Evolutionary conservation across 2,329 filamentous ascomycete genomes (phyloP), one percentile per base, ranked within the genome.

Genomic region (Colletotrichum sansevieriae): DNA sequence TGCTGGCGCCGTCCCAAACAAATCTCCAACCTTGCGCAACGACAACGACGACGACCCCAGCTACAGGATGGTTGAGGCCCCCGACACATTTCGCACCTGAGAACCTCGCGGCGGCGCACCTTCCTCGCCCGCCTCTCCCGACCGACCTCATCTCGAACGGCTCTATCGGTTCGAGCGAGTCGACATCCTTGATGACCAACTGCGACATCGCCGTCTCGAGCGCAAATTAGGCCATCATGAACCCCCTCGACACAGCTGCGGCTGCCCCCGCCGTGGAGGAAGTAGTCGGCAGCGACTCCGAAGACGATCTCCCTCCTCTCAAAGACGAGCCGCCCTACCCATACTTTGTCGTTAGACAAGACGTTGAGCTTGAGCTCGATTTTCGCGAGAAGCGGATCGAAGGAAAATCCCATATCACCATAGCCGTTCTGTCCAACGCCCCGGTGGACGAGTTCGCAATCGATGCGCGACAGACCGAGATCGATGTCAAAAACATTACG

Each of bases 281-380:
- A 33, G 58, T 68, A 11, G 54, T 58, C 51, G 43, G 43, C 63
- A 70, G 67, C 52, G 67, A 71, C 41, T 68, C 75, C 35, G 74
- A 77, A 20, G 78, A 79, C 59, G 76, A 75, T 51, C 65, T 79
- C 6, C 74, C 75, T 10, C 77, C 78, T 6, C 72, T 78, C 37
- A 72, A 79, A 57, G 81, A 83, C 68, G 68, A 71, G 9, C 76
- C 78, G 4, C 73, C 82, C 3, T 78, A 80, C 15, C 79, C 82
- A 29, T 83, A 81, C 64, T 83, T 86, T 46, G 82, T 98, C 66
- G 86, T 93, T 63, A 91, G 94, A 80, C 95, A 98, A 81, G 92
- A 93, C 78, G 91, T 99, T 57, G 91, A 94, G 74, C 85, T 99
- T 69, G 95, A 98, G 75, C 85, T 99, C 76, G 92, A 97, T 81